A percentile compares a stretch with the other conserved stretches of the same genome.
Evolutionary conservation across 768 basidiomycete genomes (phyloP).

Genomic region (Lanmaoa pseudosensibilis): DNA sequence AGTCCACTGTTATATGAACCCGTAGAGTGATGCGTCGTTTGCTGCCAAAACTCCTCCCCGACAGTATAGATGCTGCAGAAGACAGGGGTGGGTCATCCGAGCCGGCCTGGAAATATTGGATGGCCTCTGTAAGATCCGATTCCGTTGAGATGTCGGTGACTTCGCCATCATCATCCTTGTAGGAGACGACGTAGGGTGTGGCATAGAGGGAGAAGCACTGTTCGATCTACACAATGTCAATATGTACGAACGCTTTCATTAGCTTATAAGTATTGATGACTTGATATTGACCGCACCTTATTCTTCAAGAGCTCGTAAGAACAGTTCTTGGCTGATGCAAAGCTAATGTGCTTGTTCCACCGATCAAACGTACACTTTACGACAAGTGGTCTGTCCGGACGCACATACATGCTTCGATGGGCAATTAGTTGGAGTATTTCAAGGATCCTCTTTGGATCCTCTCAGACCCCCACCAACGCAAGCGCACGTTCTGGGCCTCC

Average conservation of each 20-base stretch:
- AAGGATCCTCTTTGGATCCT: not conserved
- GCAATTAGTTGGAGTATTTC: conserved; percentile 3
- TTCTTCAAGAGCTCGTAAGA: conserved; percentile 69
- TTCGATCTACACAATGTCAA: conserved; percentile 58
- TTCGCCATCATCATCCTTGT: conserved; percentile 89
- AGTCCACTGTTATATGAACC: conserved; percentile 79
- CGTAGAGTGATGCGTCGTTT: conserved; percentile 77
- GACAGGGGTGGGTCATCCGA: conserved; percentile 69
- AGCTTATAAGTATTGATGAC: not conserved
- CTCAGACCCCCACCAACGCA: not conserved
- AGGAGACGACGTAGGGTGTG: conserved; percentile 70
- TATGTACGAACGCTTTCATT: not conserved
- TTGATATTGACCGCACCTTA: conserved; percentile 52
- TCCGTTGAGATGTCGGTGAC: conserved; percentile 68
- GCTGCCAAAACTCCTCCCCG: conserved; percentile 59
- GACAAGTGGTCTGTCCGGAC: conserved; percentile 75
- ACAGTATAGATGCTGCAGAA: conserved; percentile 72
- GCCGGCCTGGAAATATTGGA: conserved; percentile 80
- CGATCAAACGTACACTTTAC: conserved; percentile 83
- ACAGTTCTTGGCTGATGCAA: conserved; percentile 76
- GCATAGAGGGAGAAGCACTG: conserved; percentile 78
- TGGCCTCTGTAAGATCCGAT: conserved; percentile 78
- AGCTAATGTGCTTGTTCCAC: conserved; percentile 73
- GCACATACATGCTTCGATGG: conserved; percentile 34
- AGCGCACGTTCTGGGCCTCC: conserved; percentile 30